Evolutionary conservation across 176 grass and related monocot genomes (phyloP).

Genomic region (Oryza coarctata): DNA sequence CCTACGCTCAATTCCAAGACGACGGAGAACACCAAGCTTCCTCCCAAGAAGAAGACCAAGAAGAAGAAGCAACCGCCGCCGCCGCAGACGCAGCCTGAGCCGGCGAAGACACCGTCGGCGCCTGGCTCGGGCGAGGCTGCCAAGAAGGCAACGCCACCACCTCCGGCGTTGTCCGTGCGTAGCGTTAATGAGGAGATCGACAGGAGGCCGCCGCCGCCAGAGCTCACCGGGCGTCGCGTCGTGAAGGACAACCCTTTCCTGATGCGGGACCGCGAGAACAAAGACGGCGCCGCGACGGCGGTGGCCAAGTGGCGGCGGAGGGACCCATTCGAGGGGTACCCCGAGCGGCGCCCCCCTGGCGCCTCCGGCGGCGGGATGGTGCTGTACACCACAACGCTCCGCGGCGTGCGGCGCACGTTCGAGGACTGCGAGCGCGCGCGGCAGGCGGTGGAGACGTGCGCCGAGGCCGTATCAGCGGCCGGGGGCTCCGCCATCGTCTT

Average conservation of each 20-base stretch:
- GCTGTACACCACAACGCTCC: constrained; percentile 90
- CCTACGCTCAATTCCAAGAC: constrained; percentile 45
- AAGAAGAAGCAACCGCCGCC: not conserved
- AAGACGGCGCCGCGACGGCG: not conserved
- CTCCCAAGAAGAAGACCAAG: constrained; percentile 39
- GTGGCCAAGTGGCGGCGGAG: constrained; percentile 44
- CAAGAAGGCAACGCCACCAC: not conserved
- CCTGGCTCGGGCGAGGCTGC: not conserved
- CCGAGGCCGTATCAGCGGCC: constrained; percentile 39
- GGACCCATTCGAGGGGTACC: constrained; percentile 81
- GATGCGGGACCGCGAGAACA: constrained; percentile 66
- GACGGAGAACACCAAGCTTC: not conserved
- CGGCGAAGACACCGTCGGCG: not conserved
- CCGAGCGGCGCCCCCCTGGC: constrained; percentile 60
- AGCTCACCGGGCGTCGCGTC: constrained; percentile 53
- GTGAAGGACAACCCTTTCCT: constrained; percentile 87
- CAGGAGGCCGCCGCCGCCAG: constrained; percentile 34
- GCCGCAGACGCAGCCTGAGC: not conserved
- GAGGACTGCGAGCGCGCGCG: constrained; percentile 85
- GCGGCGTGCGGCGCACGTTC: constrained; percentile 87
- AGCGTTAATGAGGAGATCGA: not conserved
- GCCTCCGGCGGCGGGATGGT: constrained; percentile 67
- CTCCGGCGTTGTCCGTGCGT: not conserved
- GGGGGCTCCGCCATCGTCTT: constrained; percentile 19
- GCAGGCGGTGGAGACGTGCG: constrained; percentile 58